Conservation (phyloP, 805 yeast genomes). For the Wickerhamiella spandovensis region DNA sequence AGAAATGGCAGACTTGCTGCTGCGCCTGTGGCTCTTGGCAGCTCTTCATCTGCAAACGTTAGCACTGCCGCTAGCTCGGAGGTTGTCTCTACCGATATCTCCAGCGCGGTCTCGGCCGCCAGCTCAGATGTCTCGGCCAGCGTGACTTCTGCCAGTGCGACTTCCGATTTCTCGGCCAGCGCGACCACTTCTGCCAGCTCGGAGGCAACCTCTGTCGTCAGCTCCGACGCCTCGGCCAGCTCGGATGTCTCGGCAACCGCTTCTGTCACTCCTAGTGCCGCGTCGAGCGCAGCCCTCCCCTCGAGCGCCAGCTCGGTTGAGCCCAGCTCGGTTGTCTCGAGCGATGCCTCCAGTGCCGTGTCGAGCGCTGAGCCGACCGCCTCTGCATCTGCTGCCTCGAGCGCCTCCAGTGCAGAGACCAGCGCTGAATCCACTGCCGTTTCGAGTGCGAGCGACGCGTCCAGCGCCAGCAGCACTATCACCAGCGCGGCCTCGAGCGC, state of each 20-base stretch:
- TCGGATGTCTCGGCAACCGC: neutral
- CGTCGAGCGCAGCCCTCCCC: neutral
- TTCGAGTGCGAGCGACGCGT: too few relatives aligned
- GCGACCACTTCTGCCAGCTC: neutral
- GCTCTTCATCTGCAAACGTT: neutral
- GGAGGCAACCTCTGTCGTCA: neutral
- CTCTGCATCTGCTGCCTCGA: neutral
- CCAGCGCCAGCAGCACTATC: neutral
- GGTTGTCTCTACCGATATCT: conserved; percentile 1
- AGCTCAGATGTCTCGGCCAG: neutral
- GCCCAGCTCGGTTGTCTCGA: too few relatives aligned
- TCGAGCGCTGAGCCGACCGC: neutral
- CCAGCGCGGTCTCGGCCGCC: neutral
- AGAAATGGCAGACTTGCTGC: neutral
- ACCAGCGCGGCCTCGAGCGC: neutral
- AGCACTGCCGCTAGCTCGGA: neutral
- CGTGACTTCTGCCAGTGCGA: neutral
- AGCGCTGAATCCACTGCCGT: neutral
- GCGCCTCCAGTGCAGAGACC: neutral
- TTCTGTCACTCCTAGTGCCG: neutral
- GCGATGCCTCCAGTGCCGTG: neutral
- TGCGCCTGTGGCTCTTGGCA: neutral
- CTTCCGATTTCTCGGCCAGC: neutral
- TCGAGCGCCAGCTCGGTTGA: too few relatives aligned
- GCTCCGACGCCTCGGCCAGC: neutral